Base-by-base conservation (phyloP, 2,329 filamentous ascomycete genomes). In the Xylariaceae sp. region DNA sequence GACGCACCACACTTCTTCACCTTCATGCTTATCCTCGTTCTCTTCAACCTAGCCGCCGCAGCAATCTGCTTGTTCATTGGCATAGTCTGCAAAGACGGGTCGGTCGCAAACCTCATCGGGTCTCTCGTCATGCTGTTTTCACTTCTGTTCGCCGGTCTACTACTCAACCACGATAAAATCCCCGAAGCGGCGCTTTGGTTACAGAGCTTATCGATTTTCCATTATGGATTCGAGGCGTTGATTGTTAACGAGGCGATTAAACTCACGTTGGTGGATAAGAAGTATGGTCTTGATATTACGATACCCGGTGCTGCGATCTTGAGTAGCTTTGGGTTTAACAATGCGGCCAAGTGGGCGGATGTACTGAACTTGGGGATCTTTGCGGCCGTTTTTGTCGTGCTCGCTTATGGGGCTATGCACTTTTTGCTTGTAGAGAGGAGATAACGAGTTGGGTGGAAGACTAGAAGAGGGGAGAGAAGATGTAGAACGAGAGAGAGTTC, bases 121-220 rank as follows among this genome's bases (percentile, higher is more conserved):
- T 95, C 91, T 60, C 72, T 99, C 61, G 90, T 97, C 44, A 99
- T 99, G 94, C 78, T 99, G 9, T 99, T 99, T 76, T 95, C 89
- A 66, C 74, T 99, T 53, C 79, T 99, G 10, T 97, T 99, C 68
- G 92, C 91, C 1, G 94, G 94, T 49, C 83, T 99, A 51, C 77
- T 99, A 49, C 81, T 99, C 53, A 99, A 99, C 68, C 90, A 96
- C 66, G 85, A 96, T 67, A 90, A 89, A 30, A 96, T 96, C 46
- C 94, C 94, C 1, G 77, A 81, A 44, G 82, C 89, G 2, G 88
- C 92, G 2, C 71, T 90, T 54, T 99, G 94, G 94, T 72, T 99
- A 45, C 94, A 99, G 75, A 83, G 81, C 71, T 74, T 99, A 9
- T 96, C 91, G 1, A 99, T 99, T 55, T 99, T 99, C 79, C 94